Evolutionary conservation across 2,329 filamentous ascomycete genomes (phyloP), one percentile per base, ranked within the genome.

Genomic region (Furcasterigmium sp.): DNA sequence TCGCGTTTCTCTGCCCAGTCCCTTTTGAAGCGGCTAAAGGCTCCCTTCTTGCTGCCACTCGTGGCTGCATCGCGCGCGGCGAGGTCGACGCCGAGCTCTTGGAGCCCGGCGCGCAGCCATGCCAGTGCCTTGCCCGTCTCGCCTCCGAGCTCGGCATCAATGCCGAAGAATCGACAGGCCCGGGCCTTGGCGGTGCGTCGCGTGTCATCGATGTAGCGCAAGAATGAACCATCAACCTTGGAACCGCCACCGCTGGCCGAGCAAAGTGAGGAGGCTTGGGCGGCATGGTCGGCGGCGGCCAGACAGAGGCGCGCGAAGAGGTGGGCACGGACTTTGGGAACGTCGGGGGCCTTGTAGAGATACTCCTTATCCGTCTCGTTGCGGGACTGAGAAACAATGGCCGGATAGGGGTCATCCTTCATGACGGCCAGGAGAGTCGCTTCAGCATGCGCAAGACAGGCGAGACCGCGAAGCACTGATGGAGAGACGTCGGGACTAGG

Each of bases 371-470:
- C 89, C 52, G 84, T 82, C 42, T 84, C 80, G 58, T 95, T 94
- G 38, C 91, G 78, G 44, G 84, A 80, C 55, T 95, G 87, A 1
- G 89, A 82, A 3, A 95, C 84, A 7, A 84, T 78, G 2, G 85
- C 82, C 1, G 91, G 85, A 57, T 96, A 97, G 0, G 91, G 90
- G 56, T 98, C 93, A 58, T 97, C 91, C 55, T 97, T 97, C 39
- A 95, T 63, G 1, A 97, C 89, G 1, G 89, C 89, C 2, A 96
- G 77, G 2, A 97, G 75, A 0, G 91, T 96, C 1, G 91, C 91
- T 64, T 96, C 91, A 2, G 91, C 89, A 25, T 93, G 73, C 1
- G 88, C 82, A 3, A 96, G 72, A 10, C 75, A 76, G 4, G 78
- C 69, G 43, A 87, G 73, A 1, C 74, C 78, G 41, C 74, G 70